Evolutionary conservation across 768 basidiomycete genomes (phyloP).

Genomic region (Suillus spraguei): DNA sequence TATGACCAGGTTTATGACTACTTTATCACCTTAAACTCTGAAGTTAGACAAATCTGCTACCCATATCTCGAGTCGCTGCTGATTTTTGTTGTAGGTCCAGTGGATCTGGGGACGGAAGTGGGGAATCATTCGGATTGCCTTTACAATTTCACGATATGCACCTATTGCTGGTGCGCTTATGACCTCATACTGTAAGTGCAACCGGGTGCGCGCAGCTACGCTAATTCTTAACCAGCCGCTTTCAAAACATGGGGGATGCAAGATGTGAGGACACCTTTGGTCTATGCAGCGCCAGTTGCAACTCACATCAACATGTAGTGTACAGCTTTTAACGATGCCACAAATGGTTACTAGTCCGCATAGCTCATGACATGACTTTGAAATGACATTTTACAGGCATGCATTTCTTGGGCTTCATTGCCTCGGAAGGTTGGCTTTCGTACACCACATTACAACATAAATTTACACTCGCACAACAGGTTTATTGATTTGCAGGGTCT

Average conservation of each 20-base stretch:
- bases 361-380: neutral
- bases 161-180: constrained; percentile 12
- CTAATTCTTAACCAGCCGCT: neutral
- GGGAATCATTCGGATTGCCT: constrained; percentile 6
- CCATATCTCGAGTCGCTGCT: neutral
- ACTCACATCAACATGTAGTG: neutral
- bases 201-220: neutral
- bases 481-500: neutral
- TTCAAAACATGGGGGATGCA: neutral
- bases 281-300: neutral
- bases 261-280: neutral
- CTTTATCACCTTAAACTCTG: neutral
- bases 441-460: neutral
- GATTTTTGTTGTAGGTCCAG: constrained; percentile 18
- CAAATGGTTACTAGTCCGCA: neutral
- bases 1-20: neutral
- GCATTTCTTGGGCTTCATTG: constrained; percentile 1
- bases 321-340: neutral
- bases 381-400: neutral
- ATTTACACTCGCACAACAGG: neutral
- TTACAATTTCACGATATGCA: constrained; percentile 11
- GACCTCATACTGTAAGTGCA: constrained; percentile 11
- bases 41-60: neutral
- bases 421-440: constrained; percentile 2
- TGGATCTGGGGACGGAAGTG: constrained; percentile 13